phyloP scores from a whole-genome alignment of 768 basidiomycete genomes.

The Termitomyces sp. region DNA sequence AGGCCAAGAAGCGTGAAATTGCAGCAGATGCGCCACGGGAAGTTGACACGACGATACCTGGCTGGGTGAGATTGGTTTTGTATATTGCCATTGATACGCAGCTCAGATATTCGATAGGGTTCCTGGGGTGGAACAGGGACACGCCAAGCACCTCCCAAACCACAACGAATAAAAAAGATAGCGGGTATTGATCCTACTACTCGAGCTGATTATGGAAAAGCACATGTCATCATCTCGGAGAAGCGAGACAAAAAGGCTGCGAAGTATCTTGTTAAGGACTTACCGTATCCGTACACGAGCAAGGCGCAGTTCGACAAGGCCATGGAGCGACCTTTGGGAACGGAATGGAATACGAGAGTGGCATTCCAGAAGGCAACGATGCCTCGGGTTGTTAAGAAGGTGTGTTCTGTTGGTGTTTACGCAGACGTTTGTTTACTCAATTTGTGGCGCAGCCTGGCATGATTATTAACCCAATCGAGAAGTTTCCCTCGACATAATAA shows the following conservation, averaged over 20 bases:
- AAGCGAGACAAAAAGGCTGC: conserved; percentile 91
- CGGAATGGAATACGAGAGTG: conserved; percentile 91
- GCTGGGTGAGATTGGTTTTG: conserved; percentile 70
- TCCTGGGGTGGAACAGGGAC: conserved; percentile 87
- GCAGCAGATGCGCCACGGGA: conserved; percentile 84
- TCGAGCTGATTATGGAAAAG: conserved; percentile 81
- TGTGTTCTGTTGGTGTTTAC: conserved; percentile 20
- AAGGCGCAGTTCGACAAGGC: conserved; percentile 88
- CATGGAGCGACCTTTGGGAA: conserved; percentile 78
- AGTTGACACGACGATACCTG: conserved; percentile 87
- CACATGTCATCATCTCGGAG: conserved; percentile 94
- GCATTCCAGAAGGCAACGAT: conserved; percentile 82
- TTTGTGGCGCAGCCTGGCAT: conserved; percentile 6
- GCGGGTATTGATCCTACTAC: conserved; percentile 75
- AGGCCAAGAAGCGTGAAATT: conserved; percentile 77
- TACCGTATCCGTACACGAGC: conserved; percentile 94
- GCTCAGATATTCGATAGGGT: conserved; percentile 48
- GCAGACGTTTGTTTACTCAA: background rate
- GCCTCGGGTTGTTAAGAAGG: conserved; percentile 87
- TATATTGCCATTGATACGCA: background rate
- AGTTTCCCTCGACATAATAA: conserved; percentile 3
- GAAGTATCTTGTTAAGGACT: conserved; percentile 85
- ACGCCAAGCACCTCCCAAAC: conserved; percentile 55
- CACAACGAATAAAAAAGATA: conserved; percentile 74
- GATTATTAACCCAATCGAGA: conserved; percentile 15